phyloP scores from a whole-genome alignment of 2,329 filamentous ascomycete genomes.

The Tympanopsis confertula region DNA sequence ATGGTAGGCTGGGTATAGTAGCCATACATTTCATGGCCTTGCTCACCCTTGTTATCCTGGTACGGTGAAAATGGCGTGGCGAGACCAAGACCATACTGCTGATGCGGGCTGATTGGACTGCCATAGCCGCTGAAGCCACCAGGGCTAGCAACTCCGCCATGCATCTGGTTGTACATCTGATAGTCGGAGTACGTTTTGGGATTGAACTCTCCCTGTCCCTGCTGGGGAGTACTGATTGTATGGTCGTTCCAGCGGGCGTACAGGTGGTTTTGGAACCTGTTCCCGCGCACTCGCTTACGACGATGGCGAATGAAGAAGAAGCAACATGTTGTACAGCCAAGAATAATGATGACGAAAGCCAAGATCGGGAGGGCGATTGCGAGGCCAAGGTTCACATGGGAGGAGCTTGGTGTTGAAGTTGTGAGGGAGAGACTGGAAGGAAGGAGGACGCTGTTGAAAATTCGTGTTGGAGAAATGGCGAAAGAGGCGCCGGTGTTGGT shows the following conservation, averaged over 20 bases:
- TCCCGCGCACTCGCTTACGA: conserved; percentile 18
- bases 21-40: too few species aligned
- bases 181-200: too few species aligned
- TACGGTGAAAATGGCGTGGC: too few species aligned
- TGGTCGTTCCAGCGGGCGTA: conserved; percentile 9
- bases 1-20: too few species aligned
- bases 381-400: background rate
- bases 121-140: too few species aligned
- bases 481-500: conserved; percentile 20
- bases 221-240: background rate
- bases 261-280: conserved; percentile 12
- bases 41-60: too few species aligned
- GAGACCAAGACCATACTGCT: too few species aligned
- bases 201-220: too few species aligned
- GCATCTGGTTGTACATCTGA: too few species aligned
- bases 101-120: too few species aligned
- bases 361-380: background rate
- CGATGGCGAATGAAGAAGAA: conserved; percentile 26
- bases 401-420: background rate
- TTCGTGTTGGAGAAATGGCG: conserved; percentile 21
- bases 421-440: background rate
- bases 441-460: conserved; percentile 25
- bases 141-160: too few species aligned
- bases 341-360: conserved; percentile 13
- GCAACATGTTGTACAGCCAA: conserved; percentile 18